Base-by-base conservation (phyloP, 1,284 basidiomycete species). In the Serendipita sp. region DNA sequence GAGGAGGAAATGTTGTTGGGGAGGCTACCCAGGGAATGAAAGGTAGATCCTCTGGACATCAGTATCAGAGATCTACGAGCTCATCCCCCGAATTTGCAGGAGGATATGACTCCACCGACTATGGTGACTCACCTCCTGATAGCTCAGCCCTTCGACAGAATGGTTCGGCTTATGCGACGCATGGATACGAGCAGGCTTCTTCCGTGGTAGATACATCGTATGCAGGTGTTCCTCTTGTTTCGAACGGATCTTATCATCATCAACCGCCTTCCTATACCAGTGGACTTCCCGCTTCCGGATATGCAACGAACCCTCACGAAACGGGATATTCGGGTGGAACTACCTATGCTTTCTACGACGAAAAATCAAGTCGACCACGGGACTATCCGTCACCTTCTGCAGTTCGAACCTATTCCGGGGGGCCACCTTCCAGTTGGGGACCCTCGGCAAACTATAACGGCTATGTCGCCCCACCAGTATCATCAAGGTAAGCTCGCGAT, bases 11-110 rank as follows among this genome's bases (percentile, higher is more conserved):
- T 58, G 53, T n/a, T 12, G 43, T 41, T 41, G 45, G 45, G 29
- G 45, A 49, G 17, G 6, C 45, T 29, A 49, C 22, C 10, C 32
- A 12, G 29, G 53, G 26, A n/a, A 58, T 58, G 17, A n/a, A 12
- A 58, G 53, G 53, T 35, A 17, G 45, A 17, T 49, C 45, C n/a
- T 29, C 17, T 49, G 45, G 45, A 6, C 38, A 41, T 41, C 38
- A 41, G 38, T 41, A 41, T 41, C 17, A 49, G 47, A 49, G 47
- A 22, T 58, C 53, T 35, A 34, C 32, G n/a, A 34, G 53, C 34
- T 58, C 53, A 58, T 58, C 53, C n/a, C 53, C 53, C 32, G 53
- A 58, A 32, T 58, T 58, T 58, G 26, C 53, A 58, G 53, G 53
- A 32, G 53, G 53, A 26, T 58, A 58, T 34, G 53, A 58, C 32